Base-by-base conservation (phyloP, 352 stramenopile species). In the Globisporangium polare region DNA sequence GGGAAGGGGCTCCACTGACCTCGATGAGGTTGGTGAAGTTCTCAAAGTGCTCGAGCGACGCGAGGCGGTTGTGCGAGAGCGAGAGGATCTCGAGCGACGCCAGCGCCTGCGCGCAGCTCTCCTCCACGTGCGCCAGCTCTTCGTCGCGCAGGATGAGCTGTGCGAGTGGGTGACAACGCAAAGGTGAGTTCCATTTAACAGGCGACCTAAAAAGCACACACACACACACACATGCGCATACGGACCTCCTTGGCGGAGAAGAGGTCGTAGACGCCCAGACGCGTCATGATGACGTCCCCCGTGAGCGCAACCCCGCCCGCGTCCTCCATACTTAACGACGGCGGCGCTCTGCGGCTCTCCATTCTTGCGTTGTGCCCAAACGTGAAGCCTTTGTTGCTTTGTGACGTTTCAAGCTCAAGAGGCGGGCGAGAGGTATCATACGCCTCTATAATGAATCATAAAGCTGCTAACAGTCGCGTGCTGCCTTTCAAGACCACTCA, bases 141-240 rank as follows among this genome's bases (percentile, higher is more conserved):
- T 90, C 81, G 58, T 91, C 79, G 1, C 85, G 83, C 51, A 94
- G 47, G 33, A 94, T 91, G 37, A 94, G 68, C 85, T 94, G 37
- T 47, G 15, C 0, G 5, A 15, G 6, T 20, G 6, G 35, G 6
- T 0, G 24, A 42, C 12, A 42, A n/a, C 18, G 24, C 18, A 18
- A 53, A 22, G 1, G 15, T 20, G 17, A n/a, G n/a, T n/a, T n/a
- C n/a, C n/a, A n/a, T n/a, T n/a, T n/a, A n/a, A n/a, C n/a, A n/a
- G n/a, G n/a, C n/a, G n/a, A n/a, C n/a, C n/a, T n/a, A n/a, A n/a
- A n/a, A n/a, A n/a, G n/a, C n/a, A n/a, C n/a, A n/a, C n/a, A n/a
- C n/a, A 50, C 22, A 2, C 57, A 27, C 0, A 0, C 13, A 15
- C 45, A 29, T 24, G 49, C 59, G 53, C 12, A 41, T 6, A 63